A percentile compares a stretch with the other conserved stretches of the same genome.
Conservation (phyloP, 768 basidiomycete genomes). For the Naganishia antarctica region DNA sequence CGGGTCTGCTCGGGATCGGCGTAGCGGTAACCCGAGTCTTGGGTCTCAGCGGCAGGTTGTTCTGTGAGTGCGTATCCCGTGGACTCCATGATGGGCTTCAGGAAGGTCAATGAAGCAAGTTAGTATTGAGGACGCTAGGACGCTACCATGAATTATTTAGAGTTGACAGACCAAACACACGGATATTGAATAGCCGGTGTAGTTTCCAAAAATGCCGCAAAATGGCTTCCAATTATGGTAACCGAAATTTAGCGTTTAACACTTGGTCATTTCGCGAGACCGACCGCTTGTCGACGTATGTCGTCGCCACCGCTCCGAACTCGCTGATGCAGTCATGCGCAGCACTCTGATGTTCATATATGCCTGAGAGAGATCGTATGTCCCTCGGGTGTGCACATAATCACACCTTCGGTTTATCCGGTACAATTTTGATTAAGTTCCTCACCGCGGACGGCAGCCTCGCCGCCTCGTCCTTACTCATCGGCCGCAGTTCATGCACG, state of each 20-base stretch:
- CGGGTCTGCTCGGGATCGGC: conserved; percentile 12
- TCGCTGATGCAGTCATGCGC: too few species aligned
- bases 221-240: too few species aligned
- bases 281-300: too few species aligned
- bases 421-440: conserved; percentile 25
- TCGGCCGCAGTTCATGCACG: conserved; percentile 28
- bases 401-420: background rate
- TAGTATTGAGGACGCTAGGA: background rate
- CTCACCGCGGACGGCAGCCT: conserved; percentile 24
- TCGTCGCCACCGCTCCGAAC: too few species aligned
- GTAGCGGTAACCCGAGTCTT: conserved; percentile 15
- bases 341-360: too few species aligned
- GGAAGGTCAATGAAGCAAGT: background rate
- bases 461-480: conserved; percentile 21
- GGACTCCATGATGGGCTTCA: conserved; percentile 1
- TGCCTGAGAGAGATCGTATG: too few species aligned
- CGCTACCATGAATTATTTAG: too few species aligned
- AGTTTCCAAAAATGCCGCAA: background rate
- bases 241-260: too few species aligned
- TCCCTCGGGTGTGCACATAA: too few species aligned
- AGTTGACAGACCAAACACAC: background rate
- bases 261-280: too few species aligned
- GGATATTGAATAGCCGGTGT: background rate
- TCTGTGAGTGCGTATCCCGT: conserved; percentile 11
- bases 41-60: background rate